Percentiles rank a stretch among this genome's conserved stretches.
These are phyloP conservation scores for Rhizophora mangle DNA, from an alignment of 345 rosid species.

Conservation along the genomic window DNA sequence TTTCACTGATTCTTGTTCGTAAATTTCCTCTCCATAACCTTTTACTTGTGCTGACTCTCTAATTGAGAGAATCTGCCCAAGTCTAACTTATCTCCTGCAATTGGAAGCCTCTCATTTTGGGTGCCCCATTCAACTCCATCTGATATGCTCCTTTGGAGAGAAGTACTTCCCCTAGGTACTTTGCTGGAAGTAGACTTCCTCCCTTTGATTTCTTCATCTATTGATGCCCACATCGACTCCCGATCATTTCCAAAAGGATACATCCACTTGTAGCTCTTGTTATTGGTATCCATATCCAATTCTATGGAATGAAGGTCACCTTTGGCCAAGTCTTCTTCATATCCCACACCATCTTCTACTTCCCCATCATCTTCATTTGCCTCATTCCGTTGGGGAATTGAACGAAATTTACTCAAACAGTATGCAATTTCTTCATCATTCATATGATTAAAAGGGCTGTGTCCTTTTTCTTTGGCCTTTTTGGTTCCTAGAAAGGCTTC, in stretches of 20 bases:
- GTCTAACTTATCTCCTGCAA: constrained; percentile 46
- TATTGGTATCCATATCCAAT: constrained; percentile 56
- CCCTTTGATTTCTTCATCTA: constrained; percentile 48
- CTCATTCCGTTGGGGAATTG: constrained; percentile 41
- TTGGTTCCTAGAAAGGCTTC: constrained; percentile 73
- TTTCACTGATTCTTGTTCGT: constrained; percentile 54
- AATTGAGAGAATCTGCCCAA: constrained; percentile 53
- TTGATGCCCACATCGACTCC: constrained; percentile 30
- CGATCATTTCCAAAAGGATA: constrained; percentile 34
- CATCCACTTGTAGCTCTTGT: constrained; percentile 65
- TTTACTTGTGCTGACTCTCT: constrained; percentile 43
- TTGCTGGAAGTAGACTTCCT: constrained; percentile 61
- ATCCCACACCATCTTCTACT: constrained; percentile 52
- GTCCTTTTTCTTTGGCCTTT: constrained; percentile 55
- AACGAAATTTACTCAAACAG: constrained; percentile 46
- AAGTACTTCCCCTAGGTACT: constrained; percentile 49
- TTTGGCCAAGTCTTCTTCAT: constrained; percentile 64
- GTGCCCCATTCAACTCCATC: constrained; percentile 78
- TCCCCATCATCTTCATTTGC: constrained; percentile 56
- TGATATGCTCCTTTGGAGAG: constrained; percentile 74
- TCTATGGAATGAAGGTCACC: constrained; percentile 90
- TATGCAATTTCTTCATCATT: constrained; percentile 50
- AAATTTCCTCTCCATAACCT: constrained; percentile 55
- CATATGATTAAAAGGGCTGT: constrained; percentile 35
- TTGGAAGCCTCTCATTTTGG: constrained; percentile 50